Evolutionary conservation across 2,329 filamentous ascomycete species (phyloP).

Genomic region (Rhytidhysteron rufulum): DNA sequence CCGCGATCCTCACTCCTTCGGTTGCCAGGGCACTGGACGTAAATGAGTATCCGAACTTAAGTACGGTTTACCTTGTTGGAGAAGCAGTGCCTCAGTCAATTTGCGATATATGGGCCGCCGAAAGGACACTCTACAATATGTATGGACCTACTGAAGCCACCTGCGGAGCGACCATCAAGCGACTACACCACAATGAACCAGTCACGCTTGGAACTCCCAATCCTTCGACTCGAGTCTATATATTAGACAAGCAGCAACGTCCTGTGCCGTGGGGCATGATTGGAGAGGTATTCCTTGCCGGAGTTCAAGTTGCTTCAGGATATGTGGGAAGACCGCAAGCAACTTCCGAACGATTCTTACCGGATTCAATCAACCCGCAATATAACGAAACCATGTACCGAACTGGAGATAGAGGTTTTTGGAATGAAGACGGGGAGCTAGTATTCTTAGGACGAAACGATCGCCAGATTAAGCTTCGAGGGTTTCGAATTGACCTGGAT

Average conservation of each 20-base stretch:
- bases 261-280: conserved; percentile 31
- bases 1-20: conserved; percentile 39
- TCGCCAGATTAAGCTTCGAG: conserved; percentile 38
- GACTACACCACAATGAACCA: conserved; percentile 13
- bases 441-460: conserved; percentile 40
- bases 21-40: conserved; percentile 31
- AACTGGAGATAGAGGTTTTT: conserved; percentile 43
- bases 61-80: conserved; percentile 36
- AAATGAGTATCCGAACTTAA: conserved; percentile 27
- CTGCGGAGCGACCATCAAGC: conserved; percentile 34
- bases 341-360: conserved; percentile 27
- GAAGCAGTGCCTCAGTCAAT: conserved; percentile 35
- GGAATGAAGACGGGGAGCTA: conserved; percentile 33
- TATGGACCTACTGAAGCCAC: conserved; percentile 45
- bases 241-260: conserved; percentile 35
- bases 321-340: conserved; percentile 36
- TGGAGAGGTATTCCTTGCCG: conserved; percentile 43
- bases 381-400: conserved; percentile 33
- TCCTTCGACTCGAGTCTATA: conserved; percentile 37
- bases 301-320: conserved; percentile 41
- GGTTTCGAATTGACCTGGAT: conserved; percentile 39
- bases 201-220: conserved; percentile 39
- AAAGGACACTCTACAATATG: conserved; percentile 37
- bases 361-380: conserved; percentile 20
- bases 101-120: conserved; percentile 29